phyloP scores from a whole-genome alignment of 2,329 filamentous ascomycete species.

The Apiospora malaysiana region DNA sequence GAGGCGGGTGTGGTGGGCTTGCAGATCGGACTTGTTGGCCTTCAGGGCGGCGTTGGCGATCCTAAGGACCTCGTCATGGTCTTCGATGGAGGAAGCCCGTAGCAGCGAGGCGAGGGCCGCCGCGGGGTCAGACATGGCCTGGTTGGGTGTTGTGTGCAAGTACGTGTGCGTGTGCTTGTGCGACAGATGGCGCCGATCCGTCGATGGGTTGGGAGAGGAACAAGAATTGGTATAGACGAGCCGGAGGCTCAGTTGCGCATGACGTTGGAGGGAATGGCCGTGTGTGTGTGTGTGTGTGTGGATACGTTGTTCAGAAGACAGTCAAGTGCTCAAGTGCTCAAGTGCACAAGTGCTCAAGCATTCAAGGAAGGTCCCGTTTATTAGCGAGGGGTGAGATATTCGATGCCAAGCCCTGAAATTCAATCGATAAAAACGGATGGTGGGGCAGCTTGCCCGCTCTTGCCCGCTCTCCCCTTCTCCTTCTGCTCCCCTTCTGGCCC shows the following conservation, averaged over 20 bases:
- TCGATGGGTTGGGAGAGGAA: neutral
- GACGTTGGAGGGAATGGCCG: neutral
- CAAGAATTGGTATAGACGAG: neutral
- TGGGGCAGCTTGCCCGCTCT: neutral
- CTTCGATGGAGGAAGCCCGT: constrained; percentile 61
- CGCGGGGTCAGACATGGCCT: constrained; percentile 50
- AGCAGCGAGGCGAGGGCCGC: constrained; percentile 60
- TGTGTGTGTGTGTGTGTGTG: too few species aligned
- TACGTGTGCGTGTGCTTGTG: neutral
- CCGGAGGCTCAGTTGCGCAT: neutral
- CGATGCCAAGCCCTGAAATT: constrained; percentile 15
- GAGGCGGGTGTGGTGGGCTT: constrained; percentile 72
- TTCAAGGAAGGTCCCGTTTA: constrained; percentile 10
- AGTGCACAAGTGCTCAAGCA: too few species aligned
- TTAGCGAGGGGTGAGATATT: constrained; percentile 16
- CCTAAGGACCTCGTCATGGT: constrained; percentile 76
- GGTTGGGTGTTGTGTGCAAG: neutral
- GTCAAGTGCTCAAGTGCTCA: too few species aligned
- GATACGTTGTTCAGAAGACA: constrained; percentile 16
- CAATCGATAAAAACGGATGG: constrained; percentile 14
- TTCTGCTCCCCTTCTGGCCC: too few species aligned
- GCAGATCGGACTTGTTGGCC: constrained; percentile 58
- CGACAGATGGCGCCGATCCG: neutral
- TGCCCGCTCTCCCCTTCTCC: neutral
- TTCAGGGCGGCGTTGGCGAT: constrained; percentile 67